These are phyloP conservation scores for Colletotrichum gigasporum DNA, from an alignment of 2,329 filamentous ascomycete genomes.

Conservation along the genomic window DNA sequence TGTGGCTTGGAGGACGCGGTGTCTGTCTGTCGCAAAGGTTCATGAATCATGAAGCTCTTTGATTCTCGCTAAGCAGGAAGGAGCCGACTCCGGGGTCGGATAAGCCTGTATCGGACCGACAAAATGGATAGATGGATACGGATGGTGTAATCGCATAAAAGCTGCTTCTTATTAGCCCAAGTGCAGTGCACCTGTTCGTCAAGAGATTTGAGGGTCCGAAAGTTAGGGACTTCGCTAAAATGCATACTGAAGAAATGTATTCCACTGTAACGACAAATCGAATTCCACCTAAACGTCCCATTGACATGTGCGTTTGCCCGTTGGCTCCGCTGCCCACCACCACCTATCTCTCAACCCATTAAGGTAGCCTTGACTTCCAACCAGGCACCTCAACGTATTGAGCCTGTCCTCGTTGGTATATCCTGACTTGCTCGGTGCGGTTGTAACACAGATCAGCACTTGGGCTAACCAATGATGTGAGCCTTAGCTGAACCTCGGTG, in stretches of 20 bases:
- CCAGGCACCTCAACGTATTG: not conserved
- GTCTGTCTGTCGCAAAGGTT: slow-evolving; percentile 1
- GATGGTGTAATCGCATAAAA: slow-evolving; percentile 5
- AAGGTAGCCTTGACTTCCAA: not conserved
- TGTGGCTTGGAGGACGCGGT: not conserved
- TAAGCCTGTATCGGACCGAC: slow-evolving; percentile 10
- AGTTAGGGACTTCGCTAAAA: too few species aligned
- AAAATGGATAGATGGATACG: slow-evolving; percentile 1
- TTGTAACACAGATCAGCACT: too few species aligned
- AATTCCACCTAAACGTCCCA: too few species aligned
- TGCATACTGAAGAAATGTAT: too few species aligned
- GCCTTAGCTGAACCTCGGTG: not conserved
- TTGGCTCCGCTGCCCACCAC: too few species aligned
- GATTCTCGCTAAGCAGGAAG: slow-evolving; percentile 24
- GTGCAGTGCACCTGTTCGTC: not conserved
- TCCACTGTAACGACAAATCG: not conserved
- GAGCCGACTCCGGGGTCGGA: slow-evolving; percentile 29
- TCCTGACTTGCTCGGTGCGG: not conserved
- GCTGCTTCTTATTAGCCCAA: not conserved
- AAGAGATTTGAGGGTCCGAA: too few species aligned
- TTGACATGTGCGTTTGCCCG: too few species aligned
- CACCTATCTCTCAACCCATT: not conserved
- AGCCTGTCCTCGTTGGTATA: not conserved
- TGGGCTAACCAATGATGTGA: slow-evolving; percentile 14
- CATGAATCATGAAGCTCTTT: slow-evolving; percentile 31